These are phyloP conservation scores for Blastomyces silverae DNA, from an alignment of 2,329 filamentous ascomycete species.

Conservation along the genomic window DNA sequence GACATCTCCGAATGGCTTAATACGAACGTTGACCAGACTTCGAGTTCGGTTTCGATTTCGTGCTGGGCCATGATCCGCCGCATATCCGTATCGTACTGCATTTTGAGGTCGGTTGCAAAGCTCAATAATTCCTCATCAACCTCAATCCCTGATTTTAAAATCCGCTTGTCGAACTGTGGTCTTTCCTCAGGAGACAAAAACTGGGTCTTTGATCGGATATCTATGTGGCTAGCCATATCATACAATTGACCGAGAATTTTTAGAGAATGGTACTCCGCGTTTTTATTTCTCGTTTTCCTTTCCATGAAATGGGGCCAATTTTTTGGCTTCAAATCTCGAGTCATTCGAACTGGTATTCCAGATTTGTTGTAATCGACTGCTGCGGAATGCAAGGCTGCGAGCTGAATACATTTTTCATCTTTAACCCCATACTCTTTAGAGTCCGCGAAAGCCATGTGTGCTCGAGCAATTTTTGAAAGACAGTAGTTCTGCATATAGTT, in stretches of 20 bases:
- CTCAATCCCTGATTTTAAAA: slow-evolving; percentile 56
- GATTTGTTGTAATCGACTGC: slow-evolving; percentile 95
- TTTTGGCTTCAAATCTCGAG: slow-evolving; percentile 52
- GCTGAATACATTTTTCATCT: slow-evolving; percentile 60
- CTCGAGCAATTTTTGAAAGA: slow-evolving; percentile 69
- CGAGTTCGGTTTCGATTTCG: slow-evolving; percentile 79
- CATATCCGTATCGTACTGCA: slow-evolving; percentile 68
- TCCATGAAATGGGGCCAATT: slow-evolving; percentile 86
- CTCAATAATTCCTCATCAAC: slow-evolving; percentile 51
- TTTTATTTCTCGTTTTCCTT: slow-evolving; percentile 47
- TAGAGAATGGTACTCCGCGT: slow-evolving; percentile 56
- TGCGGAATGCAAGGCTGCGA: slow-evolving; percentile 76
- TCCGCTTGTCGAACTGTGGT: slow-evolving; percentile 61
- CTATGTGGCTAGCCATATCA: slow-evolving; percentile 61
- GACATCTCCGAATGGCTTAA: slow-evolving; percentile 65
- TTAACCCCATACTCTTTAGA: slow-evolving; percentile 55
- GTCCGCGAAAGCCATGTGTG: slow-evolving; percentile 76
- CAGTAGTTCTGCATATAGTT: slow-evolving; percentile 87
- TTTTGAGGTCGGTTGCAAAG: slow-evolving; percentile 61
- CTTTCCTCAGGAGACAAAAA: slow-evolving; percentile 33
- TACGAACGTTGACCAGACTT: slow-evolving; percentile 82
- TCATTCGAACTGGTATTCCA: slow-evolving; percentile 67
- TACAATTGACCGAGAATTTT: slow-evolving; percentile 76
- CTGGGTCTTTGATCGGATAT: slow-evolving; percentile 67
- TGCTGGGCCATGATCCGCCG: slow-evolving; percentile 77